Percentiles rank a stretch among this genome's conserved stretches.
These are phyloP conservation scores for Alloteropsis angusta DNA, from an alignment of 202 grass and related monocot genomes.

Conservation along the genomic window DNA sequence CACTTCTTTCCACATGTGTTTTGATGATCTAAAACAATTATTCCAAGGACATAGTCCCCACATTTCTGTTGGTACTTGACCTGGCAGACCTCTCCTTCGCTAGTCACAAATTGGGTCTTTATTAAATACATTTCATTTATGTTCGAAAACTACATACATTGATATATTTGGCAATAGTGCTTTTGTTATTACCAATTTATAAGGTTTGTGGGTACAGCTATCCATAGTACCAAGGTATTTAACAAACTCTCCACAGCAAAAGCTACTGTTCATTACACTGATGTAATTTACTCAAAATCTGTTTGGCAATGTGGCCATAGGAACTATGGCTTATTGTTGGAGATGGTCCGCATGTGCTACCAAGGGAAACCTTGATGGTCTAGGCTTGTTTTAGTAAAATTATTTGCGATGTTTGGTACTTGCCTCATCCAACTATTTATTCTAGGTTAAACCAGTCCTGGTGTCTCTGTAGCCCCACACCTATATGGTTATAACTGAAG, in stretches of 20 bases:
- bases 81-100: neutral
- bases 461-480: neutral
- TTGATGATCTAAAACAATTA: neutral
- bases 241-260: neutral
- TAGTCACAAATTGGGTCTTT: neutral
- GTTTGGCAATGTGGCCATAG: neutral
- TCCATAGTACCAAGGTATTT: neutral
- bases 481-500: slow-evolving; percentile 1
- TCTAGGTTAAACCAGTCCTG: neutral
- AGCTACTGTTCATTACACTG: neutral
- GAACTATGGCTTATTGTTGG: neutral
- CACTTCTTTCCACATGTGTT: neutral
- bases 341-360: neutral
- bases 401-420: slow-evolving; percentile 9
- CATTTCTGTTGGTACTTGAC: neutral
- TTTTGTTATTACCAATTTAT: neutral
- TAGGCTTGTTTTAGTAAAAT: slow-evolving; percentile 2
- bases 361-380: neutral
- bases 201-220: neutral
- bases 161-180: neutral
- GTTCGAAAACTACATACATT: neutral
- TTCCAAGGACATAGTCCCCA: neutral
- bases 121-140: neutral
- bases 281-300: neutral
- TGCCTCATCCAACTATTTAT: neutral